Evolutionary conservation across 768 basidiomycete species (phyloP), one percentile per base, ranked within the genome.

Genomic region (Hygrophoropsis aurantiaca): DNA sequence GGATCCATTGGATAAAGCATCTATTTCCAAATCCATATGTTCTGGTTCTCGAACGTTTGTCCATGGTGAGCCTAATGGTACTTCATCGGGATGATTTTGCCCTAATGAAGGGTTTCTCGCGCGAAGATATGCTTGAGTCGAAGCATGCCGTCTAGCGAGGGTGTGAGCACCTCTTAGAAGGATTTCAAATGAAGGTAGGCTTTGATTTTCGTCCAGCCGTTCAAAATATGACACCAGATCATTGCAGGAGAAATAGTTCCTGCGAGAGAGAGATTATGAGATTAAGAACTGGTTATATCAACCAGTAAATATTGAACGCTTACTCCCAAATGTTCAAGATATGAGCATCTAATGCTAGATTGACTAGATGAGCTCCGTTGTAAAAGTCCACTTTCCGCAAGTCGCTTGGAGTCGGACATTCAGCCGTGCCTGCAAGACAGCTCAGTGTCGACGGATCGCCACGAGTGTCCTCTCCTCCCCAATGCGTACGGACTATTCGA

Each of bases 341-440:
- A 21, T 55, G 49, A 36, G 56, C 53, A 36, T 63, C 52, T 32
- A 59, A 44, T 3, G 54, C 47, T 1, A 62, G 24, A 9, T 55
- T 46, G 11, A 60, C 11, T 11, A 59, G 39, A 27, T 60, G 54
- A 5, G 53, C 46, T 10, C 56, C 53, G 27, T 56, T 49, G 38
- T 50, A 54, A 42, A 58, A 62, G 23, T 61, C 59, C 13, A 65
- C 63, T 39, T 62, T 65, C 15, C 42, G 27, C 8, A 65, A 40
- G 47, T 65, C 56, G 13, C 44, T 37, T 11, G 61, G 61, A 16
- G 53, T 51, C 5, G 59, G 57, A 19, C 54, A 50, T 11, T 51
- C 44, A 1, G 54, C 47, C 19, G 52, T 18, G 10, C 52, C 44
- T 7, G 60, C 60, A n/a, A 52, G 27, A 32, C 33, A 44, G 2